Base-by-base conservation (phyloP, 2,329 filamentous ascomycete species). In the Zymoseptoria tritici region DNA sequence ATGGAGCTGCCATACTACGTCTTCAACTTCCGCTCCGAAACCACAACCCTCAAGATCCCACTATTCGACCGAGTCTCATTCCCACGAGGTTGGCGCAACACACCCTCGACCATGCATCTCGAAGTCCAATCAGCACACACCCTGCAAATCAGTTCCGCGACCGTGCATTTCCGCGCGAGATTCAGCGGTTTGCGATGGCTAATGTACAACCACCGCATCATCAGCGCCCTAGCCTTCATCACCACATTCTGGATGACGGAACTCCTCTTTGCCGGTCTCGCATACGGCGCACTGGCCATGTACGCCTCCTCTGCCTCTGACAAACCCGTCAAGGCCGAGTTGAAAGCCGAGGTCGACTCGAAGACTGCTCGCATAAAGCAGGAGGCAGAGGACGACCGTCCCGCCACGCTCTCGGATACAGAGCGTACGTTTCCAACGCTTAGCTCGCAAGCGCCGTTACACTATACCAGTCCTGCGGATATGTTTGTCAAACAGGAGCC, bases 201-300 rank as follows among this genome's bases (percentile, higher is more conserved):
- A 58, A 96, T 99, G 89, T 94, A 94, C 69, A 86, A 90, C 62
- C 87, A 93, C 76, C 85, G 88, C 11, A 69, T 94, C 42, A 73
- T 85, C 1, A 85, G 85, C 4, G 91, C 91, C 60, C 56, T 88
- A 0, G 69, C 86, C 0, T 88, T 91, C 68, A 89, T 86, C 0
- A 74, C 78, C 0, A 66, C 83, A 0, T 97, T 97, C 74, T 97
- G 92, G 91, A 71, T 78, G 1, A 83, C 85, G 11, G 91, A 93
- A 70, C 80, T 95, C 68, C 64, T 85, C 0, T 87, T 86, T 50
- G 83, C 89, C 72, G 78, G 80, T 0, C 46, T 86, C 0, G 85
- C 83, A 0, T 96, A 90, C 87, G 72, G 82, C 1, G 52, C 82
- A 0, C 67, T 89, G 20, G 78, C 73, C 8, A 76, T 77, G 36